Conservation (phyloP, 2,329 filamentous ascomycete genomes). For the Uncinocarpus reesii region DNA sequence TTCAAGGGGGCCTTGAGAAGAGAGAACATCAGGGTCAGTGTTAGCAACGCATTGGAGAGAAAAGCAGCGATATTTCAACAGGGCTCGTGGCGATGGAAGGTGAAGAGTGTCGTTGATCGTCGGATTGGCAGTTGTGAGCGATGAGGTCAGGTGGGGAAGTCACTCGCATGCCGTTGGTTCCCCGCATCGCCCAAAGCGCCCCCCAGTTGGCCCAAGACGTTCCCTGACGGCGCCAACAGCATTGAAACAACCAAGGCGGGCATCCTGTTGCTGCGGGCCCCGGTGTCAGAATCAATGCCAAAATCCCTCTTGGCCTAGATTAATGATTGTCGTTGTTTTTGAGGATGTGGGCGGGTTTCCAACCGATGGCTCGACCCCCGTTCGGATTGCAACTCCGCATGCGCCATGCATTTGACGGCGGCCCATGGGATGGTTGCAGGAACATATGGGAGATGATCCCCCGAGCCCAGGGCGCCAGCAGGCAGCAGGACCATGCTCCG, state of each 20-base stretch:
- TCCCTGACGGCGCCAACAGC: too few relatives aligned
- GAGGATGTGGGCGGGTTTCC: background rate
- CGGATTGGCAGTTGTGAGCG: conserved; percentile 6
- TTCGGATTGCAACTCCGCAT: conserved; percentile 7
- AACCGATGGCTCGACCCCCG: background rate
- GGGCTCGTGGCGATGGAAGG: background rate
- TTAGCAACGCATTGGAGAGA: background rate
- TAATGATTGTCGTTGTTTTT: too few relatives aligned
- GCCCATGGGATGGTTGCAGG: background rate
- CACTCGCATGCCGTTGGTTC: conserved; percentile 1
- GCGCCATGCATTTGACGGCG: background rate
- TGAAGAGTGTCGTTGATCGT: background rate
- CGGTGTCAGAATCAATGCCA: too few relatives aligned
- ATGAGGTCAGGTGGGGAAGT: conserved; percentile 17
- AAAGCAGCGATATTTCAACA: background rate
- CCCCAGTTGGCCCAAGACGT: too few relatives aligned
- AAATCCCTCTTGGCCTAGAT: too few relatives aligned
- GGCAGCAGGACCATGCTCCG: background rate
- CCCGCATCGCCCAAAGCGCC: background rate
- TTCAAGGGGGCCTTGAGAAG: conserved; percentile 2
- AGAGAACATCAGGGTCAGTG: background rate
- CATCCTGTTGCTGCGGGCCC: background rate
- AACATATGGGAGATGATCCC: too few relatives aligned
- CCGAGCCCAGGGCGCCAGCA: background rate
- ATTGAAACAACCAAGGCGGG: background rate